Evolutionary conservation across 257 asterid species (phyloP).

Genomic region (Rauvolfia tetraphylla): DNA sequence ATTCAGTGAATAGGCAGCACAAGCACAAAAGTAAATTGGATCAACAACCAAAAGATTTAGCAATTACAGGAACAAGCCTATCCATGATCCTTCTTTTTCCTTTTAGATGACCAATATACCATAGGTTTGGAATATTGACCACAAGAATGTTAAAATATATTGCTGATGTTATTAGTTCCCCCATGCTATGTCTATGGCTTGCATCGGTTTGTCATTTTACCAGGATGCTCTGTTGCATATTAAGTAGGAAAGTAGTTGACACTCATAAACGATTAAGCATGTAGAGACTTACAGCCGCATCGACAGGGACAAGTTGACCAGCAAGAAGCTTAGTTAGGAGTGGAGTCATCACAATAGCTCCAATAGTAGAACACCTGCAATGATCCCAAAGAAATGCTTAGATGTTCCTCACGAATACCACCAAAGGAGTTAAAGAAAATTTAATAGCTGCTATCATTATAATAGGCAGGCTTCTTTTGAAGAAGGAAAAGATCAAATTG

Average conservation of each 20-base stretch:
- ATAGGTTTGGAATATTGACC: background rate
- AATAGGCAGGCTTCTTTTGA: background rate
- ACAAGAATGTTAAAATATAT: background rate
- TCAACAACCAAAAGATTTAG: background rate
- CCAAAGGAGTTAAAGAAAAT: background rate
- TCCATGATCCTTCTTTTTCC: background rate
- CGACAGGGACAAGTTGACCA: conserved; percentile 98
- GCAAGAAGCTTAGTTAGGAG: conserved; percentile 92
- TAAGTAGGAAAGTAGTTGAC: background rate
- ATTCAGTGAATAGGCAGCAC: background rate
- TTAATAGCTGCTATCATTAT: background rate
- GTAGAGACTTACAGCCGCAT: conserved; percentile 77
- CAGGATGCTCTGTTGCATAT: background rate
- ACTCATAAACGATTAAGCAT: conserved; percentile 1
- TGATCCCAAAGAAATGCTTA: conserved; percentile 15
- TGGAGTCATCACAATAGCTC: conserved; percentile 95
- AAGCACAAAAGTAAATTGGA: background rate
- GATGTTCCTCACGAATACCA: background rate
- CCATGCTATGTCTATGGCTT: background rate
- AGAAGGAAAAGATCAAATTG: background rate
- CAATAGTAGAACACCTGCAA: conserved; percentile 91
- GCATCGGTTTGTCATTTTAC: background rate
- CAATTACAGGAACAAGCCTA: background rate
- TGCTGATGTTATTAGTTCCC: background rate
- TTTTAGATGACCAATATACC: background rate